Evolutionary conservation across 139 green algal species (phyloP), one percentile per base, ranked within the genome.

Genomic region (Axilococcus clingmanii): DNA sequence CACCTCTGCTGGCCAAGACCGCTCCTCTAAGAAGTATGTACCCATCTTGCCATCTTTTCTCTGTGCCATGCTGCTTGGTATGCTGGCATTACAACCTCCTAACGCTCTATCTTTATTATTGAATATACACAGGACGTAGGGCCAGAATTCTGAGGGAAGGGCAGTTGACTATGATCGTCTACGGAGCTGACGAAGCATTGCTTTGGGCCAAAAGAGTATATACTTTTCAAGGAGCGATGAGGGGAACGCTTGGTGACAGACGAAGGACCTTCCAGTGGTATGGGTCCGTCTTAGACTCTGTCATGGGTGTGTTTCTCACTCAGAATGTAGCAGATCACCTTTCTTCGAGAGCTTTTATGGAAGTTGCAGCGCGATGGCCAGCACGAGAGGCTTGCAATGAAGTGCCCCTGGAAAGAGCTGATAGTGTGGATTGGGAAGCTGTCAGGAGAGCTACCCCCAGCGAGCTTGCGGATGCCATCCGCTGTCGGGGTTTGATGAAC

Each of bases 101-200:
- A n/a, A n/a, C n/a, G n/a, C n/a, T n/a, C n/a, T n/a, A n/a, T n/a
- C n/a, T n/a, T n/a, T n/a, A n/a, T n/a, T n/a, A n/a, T n/a, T n/a
- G n/a, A n/a, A n/a, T n/a, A n/a, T n/a, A n/a, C n/a, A n/a, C n/a
- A n/a, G n/a, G n/a, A n/a, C n/a, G n/a, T n/a, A n/a, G 67, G 2
- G 75, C 79, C 1, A 61, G 74, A 19, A 79, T 91, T 35, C 49
- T 89, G 51, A 52, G 72, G 7, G 72, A 87, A 22, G 79, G 72
- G 16, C 41, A 75, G 49, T 63, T 94, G 20, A 82, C 69, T 9
- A 47, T 94, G 38, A 81, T 88, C 22, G 50, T 77, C 9, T 89
- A 80, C 53, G 84, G 84, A 1, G 52, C 58, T 15, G 70, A 88
- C 46, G 84, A 94, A 51, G 62, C 55, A 20, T 37, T 79, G 27